phyloP scores from a whole-genome alignment of 331 rosid genomes.

The Phaseolus coccineus region DNA sequence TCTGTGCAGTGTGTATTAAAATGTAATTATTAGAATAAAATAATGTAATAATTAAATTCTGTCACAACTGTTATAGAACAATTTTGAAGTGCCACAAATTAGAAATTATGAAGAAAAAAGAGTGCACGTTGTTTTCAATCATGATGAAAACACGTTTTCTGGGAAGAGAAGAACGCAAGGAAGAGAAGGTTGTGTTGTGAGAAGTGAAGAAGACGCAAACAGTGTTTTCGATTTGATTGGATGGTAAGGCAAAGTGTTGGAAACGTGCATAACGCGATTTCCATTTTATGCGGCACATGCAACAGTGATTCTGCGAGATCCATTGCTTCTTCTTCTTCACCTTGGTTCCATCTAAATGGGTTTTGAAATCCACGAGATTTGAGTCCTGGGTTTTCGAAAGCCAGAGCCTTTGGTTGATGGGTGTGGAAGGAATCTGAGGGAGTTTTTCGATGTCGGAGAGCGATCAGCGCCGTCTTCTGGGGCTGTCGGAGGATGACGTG shows the following conservation, averaged over 20 bases:
- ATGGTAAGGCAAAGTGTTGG: background rate
- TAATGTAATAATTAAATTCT: background rate
- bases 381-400: background rate
- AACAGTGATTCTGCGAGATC: conserved; percentile 19
- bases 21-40: too few relatives aligned
- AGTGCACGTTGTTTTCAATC: background rate
- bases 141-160: conserved; percentile 5
- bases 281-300: background rate
- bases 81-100: background rate
- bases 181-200: background rate
- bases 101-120: too few relatives aligned
- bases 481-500: conserved; percentile 54
- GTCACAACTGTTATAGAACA: background rate
- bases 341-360: background rate
- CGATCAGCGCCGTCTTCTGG: conserved; percentile 71
- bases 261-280: conserved; percentile 19
- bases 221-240: conserved; percentile 2
- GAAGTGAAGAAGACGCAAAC: conserved; percentile 24
- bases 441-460: conserved; percentile 50
- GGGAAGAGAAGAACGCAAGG: background rate
- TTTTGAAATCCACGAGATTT: conserved; percentile 13
- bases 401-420: conserved; percentile 27
- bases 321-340: background rate
- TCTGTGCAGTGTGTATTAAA: too few relatives aligned
- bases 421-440: conserved; percentile 30